Base-by-base conservation (phyloP, 257 asterid genomes). In the Euphrasia confusa region DNA sequence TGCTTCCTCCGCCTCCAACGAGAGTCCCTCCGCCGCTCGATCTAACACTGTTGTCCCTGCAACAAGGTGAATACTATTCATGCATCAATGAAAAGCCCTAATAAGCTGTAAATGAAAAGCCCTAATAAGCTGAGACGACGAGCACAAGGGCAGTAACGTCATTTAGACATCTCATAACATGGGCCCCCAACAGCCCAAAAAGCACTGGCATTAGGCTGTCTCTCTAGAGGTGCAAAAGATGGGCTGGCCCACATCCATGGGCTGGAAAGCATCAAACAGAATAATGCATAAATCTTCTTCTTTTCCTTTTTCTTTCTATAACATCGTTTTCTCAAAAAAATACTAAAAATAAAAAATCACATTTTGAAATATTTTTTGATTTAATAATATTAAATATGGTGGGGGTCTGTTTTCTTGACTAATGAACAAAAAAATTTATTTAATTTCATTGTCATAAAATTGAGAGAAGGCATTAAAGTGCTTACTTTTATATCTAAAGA, bases 1-100 rank as follows among this genome's bases (percentile, higher is more conserved):
- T 30, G 33, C 48, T 13, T 10, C 59, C 71, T 44, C 79, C 67
- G 0, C 40, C 54, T 48, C 71, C 78, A 45, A 73, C 60, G 67
- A 80, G 2, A 30, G 68, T 26, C 58, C 89, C 84, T 0, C 90
- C 86, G 14, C 71, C 63, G 37, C 83, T 72, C 11, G 78, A 56
- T 77, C 89, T 75, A n/a, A 75, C 60, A 17, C 78, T 64, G 47
- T 70, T 84, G 75, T 81, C 90, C 84, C 96, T 88, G 77, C 52
- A 45, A 45, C 44, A 45, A 50, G 7, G 17, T 4, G 1, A 50
- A 14, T 50, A 49, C 40, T 35, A 35, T 7, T 35, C 8, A 35
- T 1, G 40, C 40, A 35, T 35, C 10, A 35, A 35, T 7, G 14
- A 42, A n/a, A 5, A 48, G 54, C 17, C 54, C 52, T 45, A 45